Base-by-base conservation (phyloP, 179 eudicot species). In the Beta corolliflora region DNA sequence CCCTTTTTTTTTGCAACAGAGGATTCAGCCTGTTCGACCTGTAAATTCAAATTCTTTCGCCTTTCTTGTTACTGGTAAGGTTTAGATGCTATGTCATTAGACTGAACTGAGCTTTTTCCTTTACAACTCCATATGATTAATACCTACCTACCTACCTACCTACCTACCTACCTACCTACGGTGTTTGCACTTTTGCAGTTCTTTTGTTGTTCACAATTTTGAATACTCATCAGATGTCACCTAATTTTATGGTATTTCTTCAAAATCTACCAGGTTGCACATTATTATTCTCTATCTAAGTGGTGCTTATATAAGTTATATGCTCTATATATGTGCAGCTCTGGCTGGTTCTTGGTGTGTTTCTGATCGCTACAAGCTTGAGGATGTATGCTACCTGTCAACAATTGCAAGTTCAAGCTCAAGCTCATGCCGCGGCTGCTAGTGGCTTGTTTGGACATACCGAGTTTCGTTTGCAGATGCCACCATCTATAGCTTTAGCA, bases 371-470 rank as follows among this genome's bases (percentile, higher is more conserved):
- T 25, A 89, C 97, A 36, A 86, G 89, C 82, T 81, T 93, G 15
- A 89, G 95, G 76, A 91, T 93, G 91, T 91, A 91, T 71, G 95
- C 97, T 69, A 90, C 92, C 70, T 91, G 92, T 81, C 95, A 91
- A 83, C 94, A 93, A 80, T 88, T 91, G 82, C 93, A 89, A 84
- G 93, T 92, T 64, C 94, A 92, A 85, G 92, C 93, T 67, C 95
- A 92, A 82, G 90, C 90, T 74, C 94, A 88, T 76, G 93, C 91
- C 72, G 89, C 88, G 67, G 92, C 91, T 52, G 92, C 90, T 25
- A 90, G 89, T 84, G 94, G 90, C 65, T 83, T 91, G 77, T 89
- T 90, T 81, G 93, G 92, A 72, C 93, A 82, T 65, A 85, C 94
- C 5, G 93, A 91, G 71, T 79, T 93, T 71, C 84, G 90, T 44